Evolutionary conservation across 495 filamentous ascomycete species (phyloP).

Genomic region (Rostrohypoxylon terebratum): DNA sequence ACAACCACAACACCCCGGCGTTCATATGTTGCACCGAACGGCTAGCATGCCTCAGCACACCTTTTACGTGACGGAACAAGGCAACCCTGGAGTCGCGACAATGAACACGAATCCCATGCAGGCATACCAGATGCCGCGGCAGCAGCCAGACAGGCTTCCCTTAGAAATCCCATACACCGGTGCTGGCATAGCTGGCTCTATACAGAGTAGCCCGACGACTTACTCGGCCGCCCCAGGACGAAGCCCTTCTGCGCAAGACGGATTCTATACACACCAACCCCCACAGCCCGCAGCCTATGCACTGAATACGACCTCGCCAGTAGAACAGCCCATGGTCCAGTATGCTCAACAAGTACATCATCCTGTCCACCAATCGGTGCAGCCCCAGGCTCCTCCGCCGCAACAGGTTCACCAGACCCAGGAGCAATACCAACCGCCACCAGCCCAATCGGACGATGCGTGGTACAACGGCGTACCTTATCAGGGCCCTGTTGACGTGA

Average conservation of each 20-base stretch:
- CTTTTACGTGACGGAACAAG: constrained; percentile 64
- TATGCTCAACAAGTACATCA: constrained; percentile 48
- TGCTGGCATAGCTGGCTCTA: constrained; percentile 51
- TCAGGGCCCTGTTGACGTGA: constrained; percentile 58
- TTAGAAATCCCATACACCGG: constrained; percentile 60
- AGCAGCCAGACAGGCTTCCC: constrained; percentile 54
- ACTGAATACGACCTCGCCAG: constrained; percentile 54
- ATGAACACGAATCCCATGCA: constrained; percentile 62
- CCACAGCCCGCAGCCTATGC: constrained; percentile 56
- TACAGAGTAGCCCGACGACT: constrained; percentile 63
- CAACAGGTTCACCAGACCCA: constrained; percentile 36
- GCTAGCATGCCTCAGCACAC: constrained; percentile 57
- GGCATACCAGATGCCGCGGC: constrained; percentile 59
- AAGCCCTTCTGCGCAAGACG: constrained; percentile 59
- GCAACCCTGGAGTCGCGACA: constrained; percentile 64
- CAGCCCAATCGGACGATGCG: neutral
- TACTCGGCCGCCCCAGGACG: constrained; percentile 61
- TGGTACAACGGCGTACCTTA: constrained; percentile 60
- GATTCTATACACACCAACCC: constrained; percentile 60
- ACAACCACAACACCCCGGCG: constrained; percentile 46
- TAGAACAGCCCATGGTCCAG: constrained; percentile 51
- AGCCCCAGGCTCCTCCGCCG: constrained; percentile 35
- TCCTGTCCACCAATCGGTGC: constrained; percentile 43
- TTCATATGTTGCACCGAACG: constrained; percentile 55
- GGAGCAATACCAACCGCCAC: constrained; percentile 48